Conservation (phyloP, 2,329 filamentous ascomycete genomes). For the Beauveria varroae region DNA sequence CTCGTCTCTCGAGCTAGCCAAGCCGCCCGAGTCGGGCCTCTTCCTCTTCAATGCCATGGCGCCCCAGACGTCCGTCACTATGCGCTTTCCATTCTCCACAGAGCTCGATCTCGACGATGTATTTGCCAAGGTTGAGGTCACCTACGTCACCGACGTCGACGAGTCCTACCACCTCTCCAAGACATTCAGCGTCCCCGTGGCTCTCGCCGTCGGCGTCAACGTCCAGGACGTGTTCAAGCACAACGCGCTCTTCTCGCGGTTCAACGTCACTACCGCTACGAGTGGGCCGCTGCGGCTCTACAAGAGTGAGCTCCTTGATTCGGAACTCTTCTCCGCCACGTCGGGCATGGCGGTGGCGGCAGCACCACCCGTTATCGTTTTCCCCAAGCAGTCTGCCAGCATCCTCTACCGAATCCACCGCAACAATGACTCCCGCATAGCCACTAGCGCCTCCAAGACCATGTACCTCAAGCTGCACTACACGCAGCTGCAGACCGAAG, state of each 20-base stretch:
- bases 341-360: constrained; percentile 37
- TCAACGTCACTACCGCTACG: constrained; percentile 79
- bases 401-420: constrained; percentile 71
- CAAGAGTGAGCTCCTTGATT: constrained; percentile 61
- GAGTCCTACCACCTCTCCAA: constrained; percentile 31
- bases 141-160: constrained; percentile 61
- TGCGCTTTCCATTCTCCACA: constrained; percentile 74
- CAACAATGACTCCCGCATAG: constrained; percentile 30
- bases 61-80: constrained; percentile 39
- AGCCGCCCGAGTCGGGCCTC: constrained; percentile 44
- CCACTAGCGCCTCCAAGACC: constrained; percentile 32
- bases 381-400: constrained; percentile 73
- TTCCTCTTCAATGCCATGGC: constrained; percentile 43
- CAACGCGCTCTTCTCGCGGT: constrained; percentile 72
- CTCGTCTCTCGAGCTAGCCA: constrained; percentile 35
- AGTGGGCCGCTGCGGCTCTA: constrained; percentile 67
- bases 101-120: constrained; percentile 69
- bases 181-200: constrained; percentile 59
- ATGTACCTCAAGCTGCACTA: constrained; percentile 69
- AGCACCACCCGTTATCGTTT: constrained; percentile 50
- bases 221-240: constrained; percentile 95
- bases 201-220: constrained; percentile 84
- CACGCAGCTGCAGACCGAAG: constrained; percentile 67
- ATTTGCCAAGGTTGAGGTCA: constrained; percentile 66
- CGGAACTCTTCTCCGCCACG: constrained; percentile 59